phyloP scores from a whole-genome alignment of 345 rosid genomes.

The Turritis glabra region DNA sequence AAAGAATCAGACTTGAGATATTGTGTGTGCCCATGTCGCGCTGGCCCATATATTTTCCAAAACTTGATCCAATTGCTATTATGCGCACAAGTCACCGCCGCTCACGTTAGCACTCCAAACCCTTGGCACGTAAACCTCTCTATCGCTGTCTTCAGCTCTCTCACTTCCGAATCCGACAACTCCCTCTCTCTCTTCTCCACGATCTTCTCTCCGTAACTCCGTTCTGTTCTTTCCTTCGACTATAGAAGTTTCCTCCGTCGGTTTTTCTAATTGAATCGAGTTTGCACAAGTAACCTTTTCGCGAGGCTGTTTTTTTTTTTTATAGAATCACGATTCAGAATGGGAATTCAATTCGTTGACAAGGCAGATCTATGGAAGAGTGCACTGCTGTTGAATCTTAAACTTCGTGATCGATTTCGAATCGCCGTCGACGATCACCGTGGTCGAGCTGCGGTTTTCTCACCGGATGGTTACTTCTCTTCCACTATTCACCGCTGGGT shows the following conservation, averaged over 20 bases:
- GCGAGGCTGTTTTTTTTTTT: not conserved
- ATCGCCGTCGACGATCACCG: slow-evolving; percentile 71
- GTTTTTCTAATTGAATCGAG: not conserved
- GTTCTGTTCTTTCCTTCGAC: not conserved
- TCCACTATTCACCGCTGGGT: slow-evolving; percentile 63
- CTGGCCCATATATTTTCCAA: not conserved
- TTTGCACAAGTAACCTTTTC: not conserved
- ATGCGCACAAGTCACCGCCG: slow-evolving; percentile 21
- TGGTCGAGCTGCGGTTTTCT: slow-evolving; percentile 46
- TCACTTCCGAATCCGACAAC: not conserved
- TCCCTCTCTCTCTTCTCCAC: not conserved
- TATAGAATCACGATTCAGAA: slow-evolving; percentile 15
- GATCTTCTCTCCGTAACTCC: not conserved
- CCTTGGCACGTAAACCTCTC: slow-evolving; percentile 24
- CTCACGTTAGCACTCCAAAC: slow-evolving; percentile 33
- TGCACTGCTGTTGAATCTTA: slow-evolving; percentile 63
- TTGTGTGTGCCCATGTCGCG: slow-evolving; percentile 1
- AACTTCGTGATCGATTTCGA: slow-evolving; percentile 71
- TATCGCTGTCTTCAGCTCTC: not conserved
- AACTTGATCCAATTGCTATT: slow-evolving; percentile 8
- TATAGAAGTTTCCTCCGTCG: not conserved
- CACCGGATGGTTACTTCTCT: slow-evolving; percentile 59
- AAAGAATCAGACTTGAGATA: too few relatives aligned
- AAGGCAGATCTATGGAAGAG: slow-evolving; percentile 81
- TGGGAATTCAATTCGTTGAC: slow-evolving; percentile 64